A percentile compares a stretch with the other conserved stretches of the same genome.
Evolutionary conservation across 1,139 yeast species (phyloP).

Genomic region (Arxiozyma heterogenica): DNA sequence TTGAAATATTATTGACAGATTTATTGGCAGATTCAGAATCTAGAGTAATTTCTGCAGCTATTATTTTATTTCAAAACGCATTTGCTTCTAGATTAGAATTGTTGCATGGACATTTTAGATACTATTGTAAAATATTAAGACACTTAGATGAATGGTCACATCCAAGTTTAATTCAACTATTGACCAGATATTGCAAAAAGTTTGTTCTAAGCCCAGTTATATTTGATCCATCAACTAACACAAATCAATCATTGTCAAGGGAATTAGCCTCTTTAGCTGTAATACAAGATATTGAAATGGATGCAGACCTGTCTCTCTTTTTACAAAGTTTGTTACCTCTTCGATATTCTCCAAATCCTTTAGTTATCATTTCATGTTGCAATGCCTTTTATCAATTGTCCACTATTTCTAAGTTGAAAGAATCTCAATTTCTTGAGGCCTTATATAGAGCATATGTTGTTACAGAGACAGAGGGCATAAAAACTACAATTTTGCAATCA

Average conservation of each 20-base stretch:
- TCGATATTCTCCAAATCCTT: conserved; percentile 45
- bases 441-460: conserved; percentile 37
- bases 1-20: conserved; percentile 42
- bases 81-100: conserved; percentile 50
- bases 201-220: conserved; percentile 48
- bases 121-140: conserved; percentile 45
- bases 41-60: conserved; percentile 61
- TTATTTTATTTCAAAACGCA: conserved; percentile 47
- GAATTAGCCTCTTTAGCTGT: conserved; percentile 33
- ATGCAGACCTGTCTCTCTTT: conserved; percentile 50
- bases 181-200: conserved; percentile 56
- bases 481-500: conserved; percentile 37
- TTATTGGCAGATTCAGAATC: conserved; percentile 58
- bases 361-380: conserved; percentile 54
- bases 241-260: conserved; percentile 26
- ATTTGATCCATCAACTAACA: conserved; percentile 27
- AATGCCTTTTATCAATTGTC: conserved; percentile 48
- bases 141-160: conserved; percentile 78
- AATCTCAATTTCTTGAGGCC: conserved; percentile 42
- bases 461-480: conserved; percentile 31
- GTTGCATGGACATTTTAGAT: conserved; percentile 63
- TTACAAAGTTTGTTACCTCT: conserved; percentile 40
- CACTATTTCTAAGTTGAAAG: conserved; percentile 42
- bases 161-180: conserved; percentile 46
- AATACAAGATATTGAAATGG: conserved; percentile 38